phyloP scores from a whole-genome alignment of 1,284 basidiomycete genomes.

The Leucoagaricus sp. region DNA sequence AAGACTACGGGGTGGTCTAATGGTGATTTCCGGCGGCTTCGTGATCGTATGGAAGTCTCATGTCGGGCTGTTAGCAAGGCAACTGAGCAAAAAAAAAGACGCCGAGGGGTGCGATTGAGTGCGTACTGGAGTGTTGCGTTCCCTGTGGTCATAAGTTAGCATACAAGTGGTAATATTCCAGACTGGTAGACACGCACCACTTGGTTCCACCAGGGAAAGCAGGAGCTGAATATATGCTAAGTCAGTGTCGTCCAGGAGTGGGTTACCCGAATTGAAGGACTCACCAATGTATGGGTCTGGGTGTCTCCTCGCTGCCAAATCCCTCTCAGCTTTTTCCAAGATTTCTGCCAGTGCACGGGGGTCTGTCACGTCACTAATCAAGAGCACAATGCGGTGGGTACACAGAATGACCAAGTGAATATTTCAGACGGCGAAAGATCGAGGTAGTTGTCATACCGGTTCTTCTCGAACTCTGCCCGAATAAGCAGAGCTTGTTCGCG shows the following conservation, averaged over 20 bases:
- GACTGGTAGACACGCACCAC: constrained; percentile 53
- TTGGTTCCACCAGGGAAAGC: constrained; percentile 84
- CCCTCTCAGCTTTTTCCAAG: constrained; percentile 80
- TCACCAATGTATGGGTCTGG: constrained; percentile 92
- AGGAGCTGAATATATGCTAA: constrained; percentile 52
- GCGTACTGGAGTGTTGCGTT: constrained; percentile 73
- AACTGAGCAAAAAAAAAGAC: constrained; percentile 21
- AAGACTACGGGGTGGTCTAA: constrained; percentile 21
- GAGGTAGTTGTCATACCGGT: constrained; percentile 67
- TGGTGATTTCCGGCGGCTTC: constrained; percentile 36
- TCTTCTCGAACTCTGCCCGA: constrained; percentile 89
- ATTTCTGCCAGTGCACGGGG: constrained; percentile 84
- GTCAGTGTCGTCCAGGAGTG: constrained; percentile 12
- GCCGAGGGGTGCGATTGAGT: constrained; percentile 1
- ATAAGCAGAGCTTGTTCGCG: constrained; percentile 82
- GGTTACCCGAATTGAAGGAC: constrained; percentile 21
- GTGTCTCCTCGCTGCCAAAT: constrained; percentile 69
- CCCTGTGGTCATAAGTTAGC: constrained; percentile 45
- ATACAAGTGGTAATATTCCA: constrained; percentile 20
- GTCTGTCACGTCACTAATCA: constrained; percentile 85
- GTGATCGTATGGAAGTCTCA: constrained; percentile 59
- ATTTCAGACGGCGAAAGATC: constrained; percentile 4
- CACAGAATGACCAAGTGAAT: not conserved
- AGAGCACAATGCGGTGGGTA: not conserved
- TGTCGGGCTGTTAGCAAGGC: constrained; percentile 41